phyloP scores from a whole-genome alignment of 1,284 basidiomycete genomes.

The Somion occarium region DNA sequence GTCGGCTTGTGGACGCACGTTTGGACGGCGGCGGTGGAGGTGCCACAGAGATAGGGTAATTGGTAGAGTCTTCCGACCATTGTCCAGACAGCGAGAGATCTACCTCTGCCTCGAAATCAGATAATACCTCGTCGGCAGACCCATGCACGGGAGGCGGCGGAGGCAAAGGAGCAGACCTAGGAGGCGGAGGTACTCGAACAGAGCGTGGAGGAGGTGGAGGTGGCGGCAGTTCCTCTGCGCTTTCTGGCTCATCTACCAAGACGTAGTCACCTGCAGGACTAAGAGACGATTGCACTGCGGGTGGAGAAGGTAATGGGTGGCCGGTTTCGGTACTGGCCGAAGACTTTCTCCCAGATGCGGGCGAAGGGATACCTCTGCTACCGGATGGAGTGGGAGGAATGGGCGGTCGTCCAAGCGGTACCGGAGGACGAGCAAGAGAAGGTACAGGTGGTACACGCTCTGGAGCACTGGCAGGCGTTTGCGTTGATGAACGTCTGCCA shows the following conservation, averaged over 20 bases:
- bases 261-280: conserved; percentile 22
- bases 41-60: conserved; percentile 17
- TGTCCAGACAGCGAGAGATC: conserved; percentile 35
- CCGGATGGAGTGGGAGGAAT: conserved; percentile 15
- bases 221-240: conserved; percentile 15
- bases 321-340: conserved; percentile 9
- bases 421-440: conserved; percentile 30
- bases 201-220: conserved; percentile 30
- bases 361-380: conserved; percentile 8
- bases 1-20: conserved; percentile 3
- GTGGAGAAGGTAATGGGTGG: conserved; percentile 13
- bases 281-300: conserved; percentile 12
- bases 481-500: conserved; percentile 21
- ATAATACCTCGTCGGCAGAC: conserved; percentile 24
- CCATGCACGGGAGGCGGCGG: conserved; percentile 34
- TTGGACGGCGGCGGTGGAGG: conserved; percentile 17
- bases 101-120: conserved; percentile 33
- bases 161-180: conserved; percentile 40
- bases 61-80: conserved; percentile 46
- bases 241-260: conserved; percentile 21
- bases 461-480: background rate
- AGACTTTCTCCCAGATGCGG: conserved; percentile 8
- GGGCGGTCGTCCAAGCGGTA: conserved; percentile 24
- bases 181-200: conserved; percentile 20
- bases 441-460: conserved; percentile 11